Evolutionary conservation across 345 rosid genomes (phyloP).

Genomic region (Luvunga scandens): DNA sequence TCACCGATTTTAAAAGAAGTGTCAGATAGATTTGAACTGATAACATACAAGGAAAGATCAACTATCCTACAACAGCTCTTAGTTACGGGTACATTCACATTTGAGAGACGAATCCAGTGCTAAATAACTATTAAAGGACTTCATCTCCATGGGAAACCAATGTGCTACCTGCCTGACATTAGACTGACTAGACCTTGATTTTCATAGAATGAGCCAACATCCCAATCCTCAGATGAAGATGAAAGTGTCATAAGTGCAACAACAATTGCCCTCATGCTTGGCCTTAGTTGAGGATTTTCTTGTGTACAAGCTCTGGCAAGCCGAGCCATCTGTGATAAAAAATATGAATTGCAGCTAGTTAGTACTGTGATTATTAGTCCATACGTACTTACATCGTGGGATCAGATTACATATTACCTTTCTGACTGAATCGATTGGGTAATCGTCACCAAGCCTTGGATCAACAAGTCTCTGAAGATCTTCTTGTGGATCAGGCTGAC

Average conservation of each 20-base stretch:
- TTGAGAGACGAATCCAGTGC: neutral
- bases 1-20: neutral
- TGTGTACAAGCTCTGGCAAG: slow-evolving; percentile 86
- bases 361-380: neutral
- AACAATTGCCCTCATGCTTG: slow-evolving; percentile 84
- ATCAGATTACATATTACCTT: slow-evolving; percentile 44
- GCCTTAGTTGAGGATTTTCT: slow-evolving; percentile 75
- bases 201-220: slow-evolving; percentile 57
- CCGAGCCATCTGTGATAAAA: slow-evolving; percentile 65
- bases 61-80: neutral
- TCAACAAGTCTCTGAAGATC: slow-evolving; percentile 61
- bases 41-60: neutral
- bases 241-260: slow-evolving; percentile 88
- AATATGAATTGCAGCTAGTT: neutral
- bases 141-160: neutral
- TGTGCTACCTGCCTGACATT: slow-evolving; percentile 63
- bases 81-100: neutral
- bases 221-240: slow-evolving; percentile 82
- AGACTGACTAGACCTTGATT: slow-evolving; percentile 63
- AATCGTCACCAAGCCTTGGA: slow-evolving; percentile 69
- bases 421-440: slow-evolving; percentile 61
- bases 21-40: neutral
- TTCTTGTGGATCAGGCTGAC: slow-evolving; percentile 51
- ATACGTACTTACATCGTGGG: neutral
- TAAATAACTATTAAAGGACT: neutral